Evolutionary conservation across 495 filamentous ascomycete species (phyloP), one percentile per base, ranked within the genome.

Genomic region (Penicillium diatomitis): DNA sequence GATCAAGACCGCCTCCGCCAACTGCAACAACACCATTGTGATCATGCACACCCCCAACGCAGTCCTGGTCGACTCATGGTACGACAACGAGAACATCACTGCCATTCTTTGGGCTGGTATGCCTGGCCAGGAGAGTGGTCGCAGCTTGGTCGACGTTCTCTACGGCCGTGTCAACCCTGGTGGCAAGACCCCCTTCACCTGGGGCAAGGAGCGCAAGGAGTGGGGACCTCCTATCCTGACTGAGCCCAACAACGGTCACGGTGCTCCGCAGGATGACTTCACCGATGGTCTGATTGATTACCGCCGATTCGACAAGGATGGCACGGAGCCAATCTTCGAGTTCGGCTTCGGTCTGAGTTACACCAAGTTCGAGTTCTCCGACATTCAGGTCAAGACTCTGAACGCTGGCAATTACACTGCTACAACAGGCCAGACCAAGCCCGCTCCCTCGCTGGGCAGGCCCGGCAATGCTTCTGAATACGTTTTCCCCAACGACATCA

Each of bases 261-360:
- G 54, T 27, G 76, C 84, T 20, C 90, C 90, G 4, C 92, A 98
- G 66, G 67, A 83, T 30, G 74, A 91, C 64, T 96, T 90, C 65
- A 74, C 73, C 28, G 90, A 96, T 57, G 91, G 91, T 34, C 92
- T 95, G 69, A 94, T 96, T 65, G 92, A 98, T 68, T 98, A 98
- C 67, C 87, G 92, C 46, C 72, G 81, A 48, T 87, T 98, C 41
- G 92, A 98, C 73, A 84, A 83, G 65, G 70, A 73, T 31, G 71
- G 81, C 36, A 78, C 85, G 46, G 74, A 81, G 27, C 88, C 92
- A 1, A 82, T 87, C 49, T 98, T 86, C 63, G 88, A 95, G 63
- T 98, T 97, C 54, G 92, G 92, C 7, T 89, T 80, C 64, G 92
- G 92, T 38, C 69, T 97, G 51, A 88, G 82, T 55, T 96, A 96